Evolutionary conservation across 2,329 filamentous ascomycete genomes (phyloP).

Genomic region (Alternaria sp.): DNA sequence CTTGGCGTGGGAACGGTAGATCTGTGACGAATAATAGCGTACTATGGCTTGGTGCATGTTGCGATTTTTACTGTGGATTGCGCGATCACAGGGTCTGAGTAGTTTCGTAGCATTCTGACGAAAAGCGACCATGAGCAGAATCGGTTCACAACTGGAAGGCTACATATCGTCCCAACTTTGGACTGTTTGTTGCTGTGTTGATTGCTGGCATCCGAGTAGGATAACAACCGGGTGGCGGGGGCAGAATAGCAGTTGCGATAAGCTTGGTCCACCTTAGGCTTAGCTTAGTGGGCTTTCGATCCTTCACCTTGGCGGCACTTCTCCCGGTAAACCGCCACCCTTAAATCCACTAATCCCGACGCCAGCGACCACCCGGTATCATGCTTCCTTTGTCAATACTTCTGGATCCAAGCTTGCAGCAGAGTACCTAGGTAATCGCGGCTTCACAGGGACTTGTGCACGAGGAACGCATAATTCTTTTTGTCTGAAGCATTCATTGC

Average conservation of each 20-base stretch:
- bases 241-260: slow-evolving; percentile 1
- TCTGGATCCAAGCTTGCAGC: too few relatives aligned
- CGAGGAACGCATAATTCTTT: neutral
- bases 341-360: neutral
- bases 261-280: neutral
- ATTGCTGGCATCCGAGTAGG: neutral
- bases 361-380: neutral
- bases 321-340: neutral
- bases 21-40: neutral
- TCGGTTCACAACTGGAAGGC: neutral
- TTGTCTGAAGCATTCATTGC: neutral
- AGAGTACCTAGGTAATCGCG: too few relatives aligned
- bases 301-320: slow-evolving; percentile 4
- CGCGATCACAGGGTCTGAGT: slow-evolving; percentile 13
- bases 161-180: neutral
- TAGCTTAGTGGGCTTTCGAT: neutral
- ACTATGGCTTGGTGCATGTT: slow-evolving; percentile 16
- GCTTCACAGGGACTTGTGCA: neutral
- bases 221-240: slow-evolving; percentile 4
- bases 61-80: slow-evolving; percentile 14
- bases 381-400: too few relatives aligned
- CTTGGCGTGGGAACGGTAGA: slow-evolving; percentile 17
- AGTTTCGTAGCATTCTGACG: neutral
- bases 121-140: neutral
- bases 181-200: neutral